Evolutionary conservation across 768 basidiomycete genomes (phyloP), one percentile per base, ranked within the genome.

Genomic region (Lentinula sp.): DNA sequence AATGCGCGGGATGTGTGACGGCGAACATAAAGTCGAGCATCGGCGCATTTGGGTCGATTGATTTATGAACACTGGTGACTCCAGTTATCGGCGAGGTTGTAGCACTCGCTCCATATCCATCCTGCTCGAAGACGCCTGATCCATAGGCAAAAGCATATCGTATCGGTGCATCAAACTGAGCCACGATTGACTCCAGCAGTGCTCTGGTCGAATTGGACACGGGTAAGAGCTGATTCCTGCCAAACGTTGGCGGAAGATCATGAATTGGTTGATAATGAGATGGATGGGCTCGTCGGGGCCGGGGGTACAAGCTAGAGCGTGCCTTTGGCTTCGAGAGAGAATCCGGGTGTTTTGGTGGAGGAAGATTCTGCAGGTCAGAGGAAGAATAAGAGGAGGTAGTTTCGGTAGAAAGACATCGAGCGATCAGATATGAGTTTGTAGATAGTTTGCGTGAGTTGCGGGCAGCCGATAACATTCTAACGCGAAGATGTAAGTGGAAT

Each of bases 61-160:
- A 66, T 18, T 68, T 67, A 62, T 72, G 63, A 37, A 70, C 63
- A 62, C 67, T 64, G 1, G 70, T 68, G 66, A 35, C 18, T 10
- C 57, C 57, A 16, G 57, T 57, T 16, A 39, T 48, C 32, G 57
- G 13, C 2, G 57, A 59, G 12, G 57, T 59, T 6, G 46, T 49
- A 13, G 57, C 57, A 59, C 33, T 59, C 13, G 45, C 32, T 8
- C 57, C 57, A 41, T 95, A 91, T 16, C 95, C 92, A 59, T 88
- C 87, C 73, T 99, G 97, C 68, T 91, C 85, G 66, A 97, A 97
- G 1, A 98, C 95, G 0, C 96, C 97, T 2, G 90, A 93, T 12
- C 97, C 97, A 70, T 98, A 99, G 0, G 97, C 97, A 69, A 98
- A 95, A 0, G 95, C 97, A 78, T 96, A 98, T 20, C 95, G 87